Conservation (phyloP, 2,329 filamentous ascomycete genomes). For the Metarhizium album region DNA sequence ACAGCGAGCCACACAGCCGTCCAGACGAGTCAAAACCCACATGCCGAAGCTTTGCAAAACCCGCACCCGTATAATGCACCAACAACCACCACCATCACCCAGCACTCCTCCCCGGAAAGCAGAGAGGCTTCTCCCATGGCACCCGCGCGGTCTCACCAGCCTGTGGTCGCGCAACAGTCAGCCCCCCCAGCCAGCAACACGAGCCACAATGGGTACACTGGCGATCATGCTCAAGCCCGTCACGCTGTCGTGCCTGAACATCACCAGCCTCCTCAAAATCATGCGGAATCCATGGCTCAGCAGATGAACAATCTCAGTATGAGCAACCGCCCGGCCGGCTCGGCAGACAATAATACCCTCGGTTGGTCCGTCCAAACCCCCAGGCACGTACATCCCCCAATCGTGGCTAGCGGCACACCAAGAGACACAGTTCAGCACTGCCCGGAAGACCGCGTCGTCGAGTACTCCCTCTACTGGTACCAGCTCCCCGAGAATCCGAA, state of each 20-base stretch:
- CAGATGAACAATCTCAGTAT: slow-evolving; percentile 1
- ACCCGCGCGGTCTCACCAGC: not conserved
- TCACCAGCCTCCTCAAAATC: not conserved
- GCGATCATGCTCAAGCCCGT: not conserved
- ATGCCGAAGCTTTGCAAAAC: not conserved
- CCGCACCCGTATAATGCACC: not conserved
- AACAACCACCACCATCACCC: not conserved
- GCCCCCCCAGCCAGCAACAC: not conserved
- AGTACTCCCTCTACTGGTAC: slow-evolving; percentile 24
- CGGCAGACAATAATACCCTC: not conserved
- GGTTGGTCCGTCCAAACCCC: no score
- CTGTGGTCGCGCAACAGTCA: not conserved
- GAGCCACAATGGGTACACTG: not conserved
- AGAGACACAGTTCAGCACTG: slow-evolving; percentile 17
- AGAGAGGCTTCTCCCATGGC: not conserved
- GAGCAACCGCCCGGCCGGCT: not conserved
- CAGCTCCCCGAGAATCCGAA: slow-evolving; percentile 15
- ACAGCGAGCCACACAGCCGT: not conserved
- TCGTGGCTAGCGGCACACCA: slow-evolving; percentile 14
- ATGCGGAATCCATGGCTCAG: not conserved
- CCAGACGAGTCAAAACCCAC: not conserved
- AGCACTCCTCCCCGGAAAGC: not conserved
- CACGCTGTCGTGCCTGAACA: not conserved
- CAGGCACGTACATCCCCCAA: slow-evolving; percentile 1
- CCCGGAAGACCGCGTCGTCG: slow-evolving; percentile 16